phyloP scores from a whole-genome alignment of 768 basidiomycete species.

The Psilocybe subaeruginosa region DNA sequence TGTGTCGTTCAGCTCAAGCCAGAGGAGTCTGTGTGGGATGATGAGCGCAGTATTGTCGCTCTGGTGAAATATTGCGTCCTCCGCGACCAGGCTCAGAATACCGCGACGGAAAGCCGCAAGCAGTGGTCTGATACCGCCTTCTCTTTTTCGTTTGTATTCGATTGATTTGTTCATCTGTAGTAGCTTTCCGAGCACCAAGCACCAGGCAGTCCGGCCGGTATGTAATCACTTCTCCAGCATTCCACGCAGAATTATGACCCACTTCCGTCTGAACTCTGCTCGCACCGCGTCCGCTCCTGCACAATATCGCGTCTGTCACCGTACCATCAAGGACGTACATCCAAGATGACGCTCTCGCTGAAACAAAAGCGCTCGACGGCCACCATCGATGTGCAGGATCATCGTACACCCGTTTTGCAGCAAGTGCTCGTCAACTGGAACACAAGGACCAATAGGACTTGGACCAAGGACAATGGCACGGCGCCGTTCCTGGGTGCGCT shows the following conservation, averaged over 20 bases:
- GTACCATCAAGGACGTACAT: conserved; percentile 57
- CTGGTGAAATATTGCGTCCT: conserved; percentile 72
- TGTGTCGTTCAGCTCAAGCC: conserved; percentile 43
- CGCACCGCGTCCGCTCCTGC: conserved; percentile 63
- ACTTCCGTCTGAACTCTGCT: conserved; percentile 69
- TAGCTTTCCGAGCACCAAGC: conserved; percentile 79
- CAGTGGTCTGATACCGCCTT: conserved; percentile 74
- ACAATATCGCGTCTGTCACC: conserved; percentile 75
- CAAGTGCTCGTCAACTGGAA: conserved; percentile 46
- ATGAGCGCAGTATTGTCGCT: conserved; percentile 66
- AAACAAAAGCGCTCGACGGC: conserved; percentile 36
- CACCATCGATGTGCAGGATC: conserved; percentile 20
- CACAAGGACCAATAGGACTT: neutral
- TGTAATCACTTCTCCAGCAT: conserved; percentile 74
- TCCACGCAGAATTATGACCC: conserved; percentile 73
- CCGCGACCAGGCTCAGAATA: conserved; percentile 65
- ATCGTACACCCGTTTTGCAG: conserved; percentile 39
- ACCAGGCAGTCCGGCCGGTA: conserved; percentile 62
- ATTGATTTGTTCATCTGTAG: conserved; percentile 6
- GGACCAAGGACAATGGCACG: conserved; percentile 18
- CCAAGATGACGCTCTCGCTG: conserved; percentile 48
- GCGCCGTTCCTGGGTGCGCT: conserved; percentile 37
- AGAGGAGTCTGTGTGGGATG: conserved; percentile 57
- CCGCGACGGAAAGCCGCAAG: conserved; percentile 67
- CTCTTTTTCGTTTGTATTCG: conserved; percentile 33